Conservation (phyloP, 2,329 filamentous ascomycete species). For the Cladosporium sp. region DNA sequence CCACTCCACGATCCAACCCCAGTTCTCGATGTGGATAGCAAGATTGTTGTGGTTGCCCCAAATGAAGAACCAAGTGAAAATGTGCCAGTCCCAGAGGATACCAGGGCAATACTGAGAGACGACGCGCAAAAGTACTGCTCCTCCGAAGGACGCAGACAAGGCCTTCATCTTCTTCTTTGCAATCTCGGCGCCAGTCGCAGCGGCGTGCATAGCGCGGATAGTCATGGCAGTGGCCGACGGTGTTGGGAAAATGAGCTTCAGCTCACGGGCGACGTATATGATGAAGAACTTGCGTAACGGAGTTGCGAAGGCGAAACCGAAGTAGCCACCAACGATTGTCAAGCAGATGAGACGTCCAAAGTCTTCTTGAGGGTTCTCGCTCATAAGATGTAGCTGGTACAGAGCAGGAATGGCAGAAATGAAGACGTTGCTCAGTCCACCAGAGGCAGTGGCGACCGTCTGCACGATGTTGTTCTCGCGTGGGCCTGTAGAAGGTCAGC, state of each 20-base stretch:
- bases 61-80: constrained; percentile 50
- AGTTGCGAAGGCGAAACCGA: constrained; percentile 61
- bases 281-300: constrained; percentile 63
- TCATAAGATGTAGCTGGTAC: constrained; percentile 53
- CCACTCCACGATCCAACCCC: constrained; percentile 58
- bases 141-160: constrained; percentile 48
- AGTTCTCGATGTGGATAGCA: constrained; percentile 54
- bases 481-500: constrained; percentile 35
- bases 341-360: constrained; percentile 57
- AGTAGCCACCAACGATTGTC: constrained; percentile 59
- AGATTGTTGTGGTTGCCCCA: constrained; percentile 49
- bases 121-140: constrained; percentile 51
- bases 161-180: constrained; percentile 57
- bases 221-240: constrained; percentile 58
- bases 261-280: constrained; percentile 59
- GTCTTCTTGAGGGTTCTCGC: constrained; percentile 50
- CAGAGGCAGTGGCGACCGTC: constrained; percentile 56
- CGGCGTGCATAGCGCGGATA: constrained; percentile 60
- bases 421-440: constrained; percentile 55
- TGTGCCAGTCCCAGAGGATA: constrained; percentile 48
- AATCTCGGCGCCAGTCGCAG: constrained; percentile 47
- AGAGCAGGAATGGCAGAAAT: constrained; percentile 58
- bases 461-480: constrained; percentile 62
- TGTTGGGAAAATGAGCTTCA: constrained; percentile 57
- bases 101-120: constrained; percentile 57